Conservation (phyloP, 2,329 filamentous ascomycete genomes). For the Dichotomopilus funicola region DNA sequence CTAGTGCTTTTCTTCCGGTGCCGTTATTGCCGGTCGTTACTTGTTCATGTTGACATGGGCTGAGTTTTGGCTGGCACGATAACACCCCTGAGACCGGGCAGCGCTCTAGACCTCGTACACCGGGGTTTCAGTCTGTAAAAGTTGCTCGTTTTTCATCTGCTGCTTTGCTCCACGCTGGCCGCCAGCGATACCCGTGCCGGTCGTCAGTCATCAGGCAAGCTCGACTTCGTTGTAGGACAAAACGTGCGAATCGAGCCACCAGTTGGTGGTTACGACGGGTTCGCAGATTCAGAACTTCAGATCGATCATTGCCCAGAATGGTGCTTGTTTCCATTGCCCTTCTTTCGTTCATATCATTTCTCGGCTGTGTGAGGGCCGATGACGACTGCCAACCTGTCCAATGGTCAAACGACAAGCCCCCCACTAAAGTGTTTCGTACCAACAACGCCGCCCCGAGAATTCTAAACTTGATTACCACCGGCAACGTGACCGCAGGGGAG, state of each 20-base stretch:
- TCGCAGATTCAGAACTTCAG: neutral
- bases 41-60: neutral
- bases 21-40: neutral
- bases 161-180: neutral
- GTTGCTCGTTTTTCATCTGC: neutral
- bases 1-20: neutral
- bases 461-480: neutral
- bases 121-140: neutral
- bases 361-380: neutral
- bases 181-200: neutral
- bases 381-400: neutral
- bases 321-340: neutral
- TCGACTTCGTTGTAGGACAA: neutral
- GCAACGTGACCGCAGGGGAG: conserved; percentile 2
- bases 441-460: neutral
- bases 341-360: neutral
- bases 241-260: neutral
- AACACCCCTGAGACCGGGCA: neutral
- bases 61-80: neutral
- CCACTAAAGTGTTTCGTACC: neutral
- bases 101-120: neutral
- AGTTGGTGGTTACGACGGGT: neutral
- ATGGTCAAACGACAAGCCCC: neutral
- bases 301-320: neutral
- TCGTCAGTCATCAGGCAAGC: neutral